A percentile compares a stretch with the other conserved stretches of the same genome.
phyloP scores from a whole-genome alignment of 2,329 filamentous ascomycete species.

The Acrocalymma vagum region DNA sequence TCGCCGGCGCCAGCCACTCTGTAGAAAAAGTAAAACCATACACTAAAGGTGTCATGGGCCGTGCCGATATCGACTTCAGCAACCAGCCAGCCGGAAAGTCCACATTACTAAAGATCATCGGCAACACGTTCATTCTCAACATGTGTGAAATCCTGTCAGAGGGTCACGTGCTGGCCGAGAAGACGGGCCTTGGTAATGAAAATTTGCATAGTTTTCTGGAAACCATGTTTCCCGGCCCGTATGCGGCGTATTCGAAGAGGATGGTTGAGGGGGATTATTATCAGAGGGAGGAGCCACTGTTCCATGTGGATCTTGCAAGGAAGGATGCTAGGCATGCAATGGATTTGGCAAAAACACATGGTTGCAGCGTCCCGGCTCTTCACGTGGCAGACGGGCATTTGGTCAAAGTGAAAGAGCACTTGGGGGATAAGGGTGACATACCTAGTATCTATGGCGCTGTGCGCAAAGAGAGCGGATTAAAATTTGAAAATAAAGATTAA shows the following conservation, averaged over 20 bases:
- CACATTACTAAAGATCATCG: constrained; percentile 79
- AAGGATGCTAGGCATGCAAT: constrained; percentile 84
- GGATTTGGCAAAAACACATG: constrained; percentile 69
- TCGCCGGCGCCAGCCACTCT: constrained; percentile 69
- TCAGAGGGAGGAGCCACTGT: constrained; percentile 79
- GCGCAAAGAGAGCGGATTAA: constrained; percentile 75
- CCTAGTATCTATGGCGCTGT: constrained; percentile 84
- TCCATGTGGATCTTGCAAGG: constrained; percentile 80
- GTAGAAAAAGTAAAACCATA: constrained; percentile 74
- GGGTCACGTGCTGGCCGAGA: constrained; percentile 81
- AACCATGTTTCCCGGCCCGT: constrained; percentile 77
- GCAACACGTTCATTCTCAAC: constrained; percentile 86
- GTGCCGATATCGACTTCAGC: constrained; percentile 74
- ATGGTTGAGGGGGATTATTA: constrained; percentile 82
- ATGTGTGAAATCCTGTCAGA: constrained; percentile 84
- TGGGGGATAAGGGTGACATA: constrained; percentile 78
- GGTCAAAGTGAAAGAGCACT: constrained; percentile 71
- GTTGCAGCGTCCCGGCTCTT: constrained; percentile 69
- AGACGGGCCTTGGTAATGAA: constrained; percentile 75
- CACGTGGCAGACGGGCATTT: constrained; percentile 74
- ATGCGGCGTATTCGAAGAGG: constrained; percentile 76
- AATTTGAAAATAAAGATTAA: constrained; percentile 66
- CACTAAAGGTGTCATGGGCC: constrained; percentile 75
- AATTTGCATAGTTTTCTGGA: constrained; percentile 77
- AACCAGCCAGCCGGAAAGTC: constrained; percentile 74